Base-by-base conservation (phyloP, 1,284 basidiomycete species). In the Heliocybe sulcata region DNA sequence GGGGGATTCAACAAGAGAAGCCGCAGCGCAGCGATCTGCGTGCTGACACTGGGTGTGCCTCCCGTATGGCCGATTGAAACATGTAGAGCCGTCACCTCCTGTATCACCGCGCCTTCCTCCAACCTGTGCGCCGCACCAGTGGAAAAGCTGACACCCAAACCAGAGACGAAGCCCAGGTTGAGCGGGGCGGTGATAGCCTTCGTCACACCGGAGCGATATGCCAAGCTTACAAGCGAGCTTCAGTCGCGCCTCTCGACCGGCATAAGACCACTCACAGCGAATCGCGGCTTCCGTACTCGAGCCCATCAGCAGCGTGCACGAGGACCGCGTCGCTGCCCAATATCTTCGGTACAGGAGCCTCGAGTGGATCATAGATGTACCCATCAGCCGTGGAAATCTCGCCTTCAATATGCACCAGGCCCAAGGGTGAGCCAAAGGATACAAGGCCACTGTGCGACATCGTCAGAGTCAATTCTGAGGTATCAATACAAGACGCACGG, bases 381-480 rank as follows among this genome's bases (percentile, higher is more conserved):
- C 91, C 90, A 60, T 93, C 90, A 29, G 76, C 77, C 1, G 90
- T 91, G 2, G 83, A 83, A 2, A 67, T 52, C 67, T 93, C 91
- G 52, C 69, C 69, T 14, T 76, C 65, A 27, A 88, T 88, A 56
- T 87, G 80, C 52, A 77, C 72, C 16, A 88, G 64, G 3, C 81
- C 87, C 10, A 88, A 62, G 20, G 73, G 70, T 26, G 82, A 79
- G 3, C 86, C 86, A 52, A 74, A 86, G 3, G 81, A 77, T 35
- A 83, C 72, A 52, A 88, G 69, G 6, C 77, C 79, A 20, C 85
- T 85, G 65, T 75, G 71, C 9, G 22, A 26, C 22, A 19, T 25
- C 8, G 14, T 25, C 9, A 49, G 47, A 14, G 4, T 4, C 47
- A 6, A 49, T 16, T 4, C 6, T 29, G 6, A 49, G 14, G 8